A percentile compares a stretch with the other conserved stretches of the same genome.
phyloP scores from a whole-genome alignment of 345 rosid genomes.

The Linum trigynum region DNA sequence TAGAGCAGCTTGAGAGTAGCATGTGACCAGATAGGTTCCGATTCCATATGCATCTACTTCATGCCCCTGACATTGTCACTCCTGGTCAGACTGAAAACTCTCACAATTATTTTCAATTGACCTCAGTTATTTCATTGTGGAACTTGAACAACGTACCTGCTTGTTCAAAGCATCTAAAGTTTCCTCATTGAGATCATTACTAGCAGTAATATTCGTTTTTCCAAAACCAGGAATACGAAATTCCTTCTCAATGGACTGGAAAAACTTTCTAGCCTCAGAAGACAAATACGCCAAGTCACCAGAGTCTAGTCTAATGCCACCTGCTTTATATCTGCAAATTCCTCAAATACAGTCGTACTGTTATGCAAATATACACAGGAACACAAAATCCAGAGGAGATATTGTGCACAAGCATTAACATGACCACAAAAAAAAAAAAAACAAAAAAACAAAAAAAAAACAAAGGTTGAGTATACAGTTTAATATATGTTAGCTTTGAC shows the following conservation, averaged over 20 bases:
- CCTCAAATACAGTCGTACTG: no score
- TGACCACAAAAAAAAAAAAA: no score
- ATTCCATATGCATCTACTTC: constrained; percentile 89
- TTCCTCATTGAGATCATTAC: constrained; percentile 95
- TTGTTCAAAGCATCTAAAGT: constrained; percentile 90
- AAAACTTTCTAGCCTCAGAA: constrained; percentile 65
- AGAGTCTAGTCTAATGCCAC: constrained; percentile 89
- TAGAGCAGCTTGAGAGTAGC: constrained; percentile 88
- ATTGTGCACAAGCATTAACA: no score
- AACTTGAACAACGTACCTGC: constrained; percentile 41
- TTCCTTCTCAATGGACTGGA: constrained; percentile 55
- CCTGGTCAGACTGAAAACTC: background rate
- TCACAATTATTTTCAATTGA: background rate
- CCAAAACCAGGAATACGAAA: constrained; percentile 57
- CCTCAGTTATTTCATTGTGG: no score
- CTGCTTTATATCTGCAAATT: constrained; percentile 62
- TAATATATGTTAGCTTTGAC: no score
- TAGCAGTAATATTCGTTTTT: constrained; percentile 69
- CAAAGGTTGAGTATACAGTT: no score
- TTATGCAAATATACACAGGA: no score
- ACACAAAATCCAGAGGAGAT: no score
- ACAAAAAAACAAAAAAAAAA: no score
- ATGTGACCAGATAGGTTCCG: constrained; percentile 89
- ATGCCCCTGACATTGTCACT: constrained; percentile 49
- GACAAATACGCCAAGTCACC: constrained; percentile 94